phyloP scores from a whole-genome alignment of 2,329 filamentous ascomycete species.

The Berkeleyomyces rouxiae region DNA sequence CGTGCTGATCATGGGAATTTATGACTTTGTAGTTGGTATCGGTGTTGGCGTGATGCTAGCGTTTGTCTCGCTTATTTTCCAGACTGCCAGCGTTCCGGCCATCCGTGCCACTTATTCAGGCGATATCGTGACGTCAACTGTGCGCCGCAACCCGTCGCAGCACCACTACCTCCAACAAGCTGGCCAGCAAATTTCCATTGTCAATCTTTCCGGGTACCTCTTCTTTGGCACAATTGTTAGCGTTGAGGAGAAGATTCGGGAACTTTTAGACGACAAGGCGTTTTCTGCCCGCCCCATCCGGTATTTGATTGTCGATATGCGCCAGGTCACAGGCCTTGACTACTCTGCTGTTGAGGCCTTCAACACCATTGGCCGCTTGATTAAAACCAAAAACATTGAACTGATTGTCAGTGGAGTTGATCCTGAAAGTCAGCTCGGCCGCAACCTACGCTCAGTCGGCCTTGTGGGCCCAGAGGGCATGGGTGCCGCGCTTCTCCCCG shows the following conservation, averaged over 20 bases:
- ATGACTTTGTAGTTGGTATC: constrained; percentile 93
- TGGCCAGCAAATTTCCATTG: constrained; percentile 73
- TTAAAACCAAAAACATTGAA: constrained; percentile 60
- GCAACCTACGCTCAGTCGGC: constrained; percentile 67
- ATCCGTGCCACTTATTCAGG: constrained; percentile 84
- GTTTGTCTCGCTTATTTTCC: constrained; percentile 78
- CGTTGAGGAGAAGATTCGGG: constrained; percentile 76
- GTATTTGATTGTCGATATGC: constrained; percentile 77
- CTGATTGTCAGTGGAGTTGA: constrained; percentile 74
- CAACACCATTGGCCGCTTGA: constrained; percentile 72
- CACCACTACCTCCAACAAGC: constrained; percentile 73
- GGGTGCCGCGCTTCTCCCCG: constrained; percentile 65
- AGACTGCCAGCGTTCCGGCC: constrained; percentile 77
- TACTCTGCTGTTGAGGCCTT: constrained; percentile 95
- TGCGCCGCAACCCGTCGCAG: constrained; percentile 78
- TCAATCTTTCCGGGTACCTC: constrained; percentile 86
- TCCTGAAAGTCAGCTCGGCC: constrained; percentile 57
- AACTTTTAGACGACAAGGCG: constrained; percentile 63
- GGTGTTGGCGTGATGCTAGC: constrained; percentile 81
- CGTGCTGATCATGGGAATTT: constrained; percentile 86
- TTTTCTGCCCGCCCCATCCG: constrained; percentile 68
- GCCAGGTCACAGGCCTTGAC: constrained; percentile 79
- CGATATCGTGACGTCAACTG: constrained; percentile 77
- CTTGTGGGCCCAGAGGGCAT: constrained; percentile 51
- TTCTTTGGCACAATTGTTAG: constrained; percentile 97